Evolutionary conservation across 306 rosid species (phyloP).

Genomic region (Abrus pulchellus): DNA sequence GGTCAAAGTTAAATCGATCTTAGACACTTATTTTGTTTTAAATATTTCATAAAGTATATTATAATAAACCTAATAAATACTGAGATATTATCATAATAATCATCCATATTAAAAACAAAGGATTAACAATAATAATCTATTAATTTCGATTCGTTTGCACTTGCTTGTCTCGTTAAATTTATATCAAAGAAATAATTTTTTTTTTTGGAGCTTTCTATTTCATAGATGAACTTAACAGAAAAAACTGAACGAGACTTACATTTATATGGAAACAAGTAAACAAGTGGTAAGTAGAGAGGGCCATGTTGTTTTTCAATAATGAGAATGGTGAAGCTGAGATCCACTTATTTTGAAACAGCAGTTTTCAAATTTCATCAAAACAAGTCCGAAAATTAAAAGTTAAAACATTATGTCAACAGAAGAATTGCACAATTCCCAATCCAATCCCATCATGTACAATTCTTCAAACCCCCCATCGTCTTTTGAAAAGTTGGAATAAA

Average conservation of each 20-base stretch:
- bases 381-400: constrained; percentile 26
- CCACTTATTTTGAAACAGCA: constrained; percentile 30
- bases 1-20: neutral
- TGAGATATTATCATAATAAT: neutral
- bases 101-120: neutral
- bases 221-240: neutral
- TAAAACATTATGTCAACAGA: constrained; percentile 47
- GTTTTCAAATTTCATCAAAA: constrained; percentile 30
- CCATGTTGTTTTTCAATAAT: constrained; percentile 2
- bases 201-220: neutral
- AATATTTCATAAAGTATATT: neutral
- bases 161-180: too few relatives aligned
- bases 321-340: constrained; percentile 26
- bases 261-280: neutral
- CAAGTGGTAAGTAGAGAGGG: constrained; percentile 18
- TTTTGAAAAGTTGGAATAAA: constrained; percentile 47
- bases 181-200: too few relatives aligned
- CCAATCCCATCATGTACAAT: constrained; percentile 57
- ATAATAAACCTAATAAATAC: neutral
- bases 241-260: neutral
- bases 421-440: constrained; percentile 68
- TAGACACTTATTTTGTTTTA: neutral
- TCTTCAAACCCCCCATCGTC: constrained; percentile 48
- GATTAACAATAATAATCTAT: too few relatives aligned
- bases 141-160: neutral